A percentile compares a stretch with the other conserved stretches of the same genome.
These are phyloP conservation scores for Leishmania guyanensis DNA, from an alignment of 208 protist genomes.

Conservation along the genomic window DNA sequence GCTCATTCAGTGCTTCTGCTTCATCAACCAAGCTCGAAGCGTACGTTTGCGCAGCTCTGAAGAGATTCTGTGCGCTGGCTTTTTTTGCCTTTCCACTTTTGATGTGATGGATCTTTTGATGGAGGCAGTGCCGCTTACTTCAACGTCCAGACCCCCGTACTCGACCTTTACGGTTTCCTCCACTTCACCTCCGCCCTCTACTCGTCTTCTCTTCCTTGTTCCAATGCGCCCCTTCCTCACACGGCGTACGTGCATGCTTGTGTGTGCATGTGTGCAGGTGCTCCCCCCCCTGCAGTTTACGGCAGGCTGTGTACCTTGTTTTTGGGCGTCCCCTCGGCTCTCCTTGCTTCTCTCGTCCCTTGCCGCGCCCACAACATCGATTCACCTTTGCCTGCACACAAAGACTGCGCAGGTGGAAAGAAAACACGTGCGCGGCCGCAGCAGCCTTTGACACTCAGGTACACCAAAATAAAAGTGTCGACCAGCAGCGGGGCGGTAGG, in stretches of 20 bases:
- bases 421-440: neutral
- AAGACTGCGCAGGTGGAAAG: neutral
- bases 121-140: neutral
- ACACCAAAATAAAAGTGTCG: neutral
- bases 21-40: neutral
- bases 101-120: neutral
- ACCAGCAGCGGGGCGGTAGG: neutral
- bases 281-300: neutral
- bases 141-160: neutral
- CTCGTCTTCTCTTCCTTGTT: neutral
- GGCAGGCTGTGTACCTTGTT: neutral
- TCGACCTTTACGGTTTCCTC: neutral
- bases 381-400: neutral
- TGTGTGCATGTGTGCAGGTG: neutral
- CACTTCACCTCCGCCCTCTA: neutral
- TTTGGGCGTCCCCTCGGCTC: neutral
- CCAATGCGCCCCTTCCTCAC: neutral
- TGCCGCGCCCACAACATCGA: neutral
- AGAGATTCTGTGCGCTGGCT: neutral
- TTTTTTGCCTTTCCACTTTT: neutral
- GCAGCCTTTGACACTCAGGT: neutral
- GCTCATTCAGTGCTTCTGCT: neutral
- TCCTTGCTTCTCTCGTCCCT: neutral
- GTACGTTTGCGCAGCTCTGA: neutral
- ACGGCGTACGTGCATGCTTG: neutral